phyloP scores from a whole-genome alignment of 352 stramenopile genomes.

The Discostella stelligera region DNA sequence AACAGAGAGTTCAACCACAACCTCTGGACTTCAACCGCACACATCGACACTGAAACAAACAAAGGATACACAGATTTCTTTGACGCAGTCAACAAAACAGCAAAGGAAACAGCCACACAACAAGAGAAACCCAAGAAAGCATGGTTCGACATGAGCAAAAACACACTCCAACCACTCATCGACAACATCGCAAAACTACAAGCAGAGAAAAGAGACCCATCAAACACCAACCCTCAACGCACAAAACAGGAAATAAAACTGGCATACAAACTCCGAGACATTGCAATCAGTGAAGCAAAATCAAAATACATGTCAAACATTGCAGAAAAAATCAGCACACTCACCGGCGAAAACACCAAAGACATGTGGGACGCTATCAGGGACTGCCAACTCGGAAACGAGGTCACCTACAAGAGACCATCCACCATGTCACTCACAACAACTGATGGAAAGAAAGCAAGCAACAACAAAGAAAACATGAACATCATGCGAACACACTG shows the following conservation, averaged over 20 bases:
- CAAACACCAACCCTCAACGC: neutral
- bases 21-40: neutral
- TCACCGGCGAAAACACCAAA: neutral
- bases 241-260: constrained; percentile 2
- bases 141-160: constrained; percentile 14
- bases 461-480: constrained; percentile 31
- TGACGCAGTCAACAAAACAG: neutral
- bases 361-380: neutral
- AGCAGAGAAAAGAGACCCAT: too few relatives aligned
- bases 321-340: neutral
- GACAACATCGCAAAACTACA: neutral
- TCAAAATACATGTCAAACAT: neutral
- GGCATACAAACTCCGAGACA: neutral
- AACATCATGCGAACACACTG: constrained; percentile 13
- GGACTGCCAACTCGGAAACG: neutral
- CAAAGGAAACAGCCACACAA: neutral
- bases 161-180: constrained; percentile 5
- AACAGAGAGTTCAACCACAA: constrained; percentile 6
- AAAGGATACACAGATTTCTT: neutral
- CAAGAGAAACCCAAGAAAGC: neutral
- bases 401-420: neutral
- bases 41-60: neutral
- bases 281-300: constrained; percentile 3
- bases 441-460: constrained; percentile 17
- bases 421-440: constrained; percentile 16